A percentile compares a stretch with the other conserved stretches of the same genome.
These are phyloP conservation scores for Arthrinium puccinioides DNA, from an alignment of 2,329 filamentous ascomycete species.

Conservation along the genomic window DNA sequence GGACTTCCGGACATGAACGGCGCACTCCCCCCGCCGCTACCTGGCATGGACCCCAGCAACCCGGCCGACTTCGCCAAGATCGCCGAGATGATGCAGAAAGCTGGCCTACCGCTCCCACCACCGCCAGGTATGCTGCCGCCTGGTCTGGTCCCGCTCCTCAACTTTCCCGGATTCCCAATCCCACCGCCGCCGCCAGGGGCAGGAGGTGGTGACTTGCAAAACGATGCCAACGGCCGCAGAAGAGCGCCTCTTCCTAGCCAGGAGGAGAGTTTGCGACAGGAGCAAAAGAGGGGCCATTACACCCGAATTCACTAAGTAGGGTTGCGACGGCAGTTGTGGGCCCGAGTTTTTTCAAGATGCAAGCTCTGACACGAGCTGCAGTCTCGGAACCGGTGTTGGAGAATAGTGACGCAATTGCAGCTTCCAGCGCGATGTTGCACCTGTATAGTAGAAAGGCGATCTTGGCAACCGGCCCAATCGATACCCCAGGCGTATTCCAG, in stretches of 20 bases:
- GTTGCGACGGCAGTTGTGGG: neutral
- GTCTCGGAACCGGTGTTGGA: too few species aligned
- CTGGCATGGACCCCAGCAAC: slow-evolving; percentile 51
- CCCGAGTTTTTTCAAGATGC: neutral
- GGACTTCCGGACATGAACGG: slow-evolving; percentile 38
- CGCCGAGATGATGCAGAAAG: slow-evolving; percentile 58
- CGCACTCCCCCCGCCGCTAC: slow-evolving; percentile 34
- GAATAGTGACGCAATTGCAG: too few species aligned
- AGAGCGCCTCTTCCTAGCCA: slow-evolving; percentile 75
- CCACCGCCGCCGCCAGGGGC: slow-evolving; percentile 27
- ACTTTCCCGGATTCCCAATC: slow-evolving; percentile 35
- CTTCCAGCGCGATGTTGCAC: neutral
- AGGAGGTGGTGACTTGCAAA: slow-evolving; percentile 6
- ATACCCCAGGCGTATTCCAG: too few species aligned
- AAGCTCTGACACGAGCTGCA: too few species aligned
- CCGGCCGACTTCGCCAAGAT: slow-evolving; percentile 55
- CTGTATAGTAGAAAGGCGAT: neutral
- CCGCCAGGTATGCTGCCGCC: slow-evolving; percentile 42
- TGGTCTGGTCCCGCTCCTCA: slow-evolving; percentile 38
- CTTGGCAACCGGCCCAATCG: too few species aligned
- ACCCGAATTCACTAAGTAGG: slow-evolving; percentile 43
- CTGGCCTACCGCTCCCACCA: slow-evolving; percentile 54
- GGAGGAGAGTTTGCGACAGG: slow-evolving; percentile 71
- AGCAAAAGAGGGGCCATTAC: slow-evolving; percentile 62
- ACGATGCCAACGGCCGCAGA: slow-evolving; percentile 25